Conservation (phyloP, 208 protist genomes). For the Angomonas deanei region DNA sequence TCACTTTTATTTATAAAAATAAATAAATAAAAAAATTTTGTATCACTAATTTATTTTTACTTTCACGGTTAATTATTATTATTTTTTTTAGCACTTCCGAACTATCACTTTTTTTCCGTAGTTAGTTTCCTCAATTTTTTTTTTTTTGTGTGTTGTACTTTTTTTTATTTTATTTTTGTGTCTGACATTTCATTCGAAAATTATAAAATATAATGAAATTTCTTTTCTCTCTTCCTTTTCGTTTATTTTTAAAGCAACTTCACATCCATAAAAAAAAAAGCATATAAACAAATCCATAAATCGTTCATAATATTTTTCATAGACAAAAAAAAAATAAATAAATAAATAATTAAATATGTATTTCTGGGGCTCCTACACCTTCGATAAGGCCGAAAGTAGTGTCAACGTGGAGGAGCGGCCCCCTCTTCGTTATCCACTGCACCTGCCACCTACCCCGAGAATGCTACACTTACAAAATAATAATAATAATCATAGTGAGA, state of each 20-base stretch:
- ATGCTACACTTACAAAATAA: conserved; percentile 2
- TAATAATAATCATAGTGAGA: background rate
- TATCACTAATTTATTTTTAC: too few relatives aligned
- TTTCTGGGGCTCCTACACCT: conserved; percentile 85
- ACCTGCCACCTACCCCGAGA: conserved; percentile 49
- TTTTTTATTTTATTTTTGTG: background rate
- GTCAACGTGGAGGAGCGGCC: conserved; percentile 32
- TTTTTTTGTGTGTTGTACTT: background rate
- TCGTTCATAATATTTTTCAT: background rate
- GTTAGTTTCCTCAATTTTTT: too few relatives aligned
- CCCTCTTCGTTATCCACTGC: conserved; percentile 55
- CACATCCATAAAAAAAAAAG: background rate
- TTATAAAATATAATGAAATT: too few relatives aligned
- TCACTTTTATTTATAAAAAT: conserved; percentile 4
- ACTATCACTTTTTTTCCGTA: too few relatives aligned
- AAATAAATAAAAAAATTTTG: background rate
- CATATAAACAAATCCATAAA: conserved; percentile 4
- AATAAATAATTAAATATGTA: conserved; percentile 46
- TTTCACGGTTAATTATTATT: too few relatives aligned
- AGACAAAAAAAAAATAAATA: conserved; percentile 6
- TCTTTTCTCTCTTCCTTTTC: conserved; percentile 8
- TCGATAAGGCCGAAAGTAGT: conserved; percentile 40
- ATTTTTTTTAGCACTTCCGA: too few relatives aligned
- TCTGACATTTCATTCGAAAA: background rate
- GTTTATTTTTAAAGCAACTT: conserved; percentile 1